Conservation (phyloP, 2,329 filamentous ascomycete genomes). For the Tolypocladium tropicale region DNA sequence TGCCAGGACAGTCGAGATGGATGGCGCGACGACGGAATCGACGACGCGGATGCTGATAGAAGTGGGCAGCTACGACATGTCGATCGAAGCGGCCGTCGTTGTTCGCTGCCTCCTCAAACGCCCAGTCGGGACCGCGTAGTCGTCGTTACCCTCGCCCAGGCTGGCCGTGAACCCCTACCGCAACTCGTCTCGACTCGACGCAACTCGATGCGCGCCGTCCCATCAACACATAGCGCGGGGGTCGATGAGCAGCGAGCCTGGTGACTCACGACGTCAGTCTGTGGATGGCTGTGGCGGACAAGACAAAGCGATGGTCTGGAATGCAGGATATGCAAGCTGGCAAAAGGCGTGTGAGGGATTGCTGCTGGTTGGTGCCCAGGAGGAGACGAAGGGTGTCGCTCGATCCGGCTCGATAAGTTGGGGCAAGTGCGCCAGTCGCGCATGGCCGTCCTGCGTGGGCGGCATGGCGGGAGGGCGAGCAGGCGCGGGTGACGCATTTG, state of each 20-base stretch:
- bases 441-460: conserved; percentile 5
- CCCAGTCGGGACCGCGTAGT: not conserved
- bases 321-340: not conserved
- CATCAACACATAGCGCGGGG: conserved; percentile 2
- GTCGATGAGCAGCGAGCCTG: not conserved
- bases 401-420: conserved; percentile 4
- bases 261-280: not conserved
- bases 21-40: not conserved
- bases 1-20: not conserved
- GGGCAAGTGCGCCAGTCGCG: conserved; percentile 7
- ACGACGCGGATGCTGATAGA: not conserved
- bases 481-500: conserved; percentile 24
- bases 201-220: conserved; percentile 1
- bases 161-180: not conserved
- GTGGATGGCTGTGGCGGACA: not conserved
- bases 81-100: not conserved
- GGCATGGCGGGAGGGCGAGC: conserved; percentile 7
- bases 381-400: conserved; percentile 3
- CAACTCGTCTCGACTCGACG: not conserved
- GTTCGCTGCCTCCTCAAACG: not conserved
- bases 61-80: conserved; percentile 1
- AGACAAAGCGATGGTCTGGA: not conserved
- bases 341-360: not conserved
- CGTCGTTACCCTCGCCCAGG: not conserved
- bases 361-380: not conserved